Percentiles rank a stretch among this genome's conserved stretches.
Conservation (phyloP, 768 basidiomycete species). For the Serendipita sp. region DNA sequence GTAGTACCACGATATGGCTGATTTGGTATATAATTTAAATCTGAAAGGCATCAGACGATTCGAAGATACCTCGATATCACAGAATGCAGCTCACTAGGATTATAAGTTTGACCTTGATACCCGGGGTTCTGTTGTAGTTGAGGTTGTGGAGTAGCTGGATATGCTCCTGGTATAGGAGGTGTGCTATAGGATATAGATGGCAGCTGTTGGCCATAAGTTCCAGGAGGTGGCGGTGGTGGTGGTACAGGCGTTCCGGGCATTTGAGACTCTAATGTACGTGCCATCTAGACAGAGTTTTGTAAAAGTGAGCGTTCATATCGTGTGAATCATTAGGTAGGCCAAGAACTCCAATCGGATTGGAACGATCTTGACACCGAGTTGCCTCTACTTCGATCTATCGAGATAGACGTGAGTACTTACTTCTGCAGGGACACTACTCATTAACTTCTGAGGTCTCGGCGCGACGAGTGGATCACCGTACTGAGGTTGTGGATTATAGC, state of each 20-base stretch:
- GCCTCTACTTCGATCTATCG: neutral
- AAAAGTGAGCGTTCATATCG: neutral
- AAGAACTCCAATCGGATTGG: slow-evolving; percentile 5
- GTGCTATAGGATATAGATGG: neutral
- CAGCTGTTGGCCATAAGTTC: neutral
- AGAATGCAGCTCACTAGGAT: neutral
- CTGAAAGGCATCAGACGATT: neutral
- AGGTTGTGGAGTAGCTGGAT: neutral
- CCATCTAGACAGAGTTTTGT: slow-evolving; percentile 35
- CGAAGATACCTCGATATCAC: neutral
- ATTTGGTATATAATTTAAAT: neutral
- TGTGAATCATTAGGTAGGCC: slow-evolving; percentile 3
- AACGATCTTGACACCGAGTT: neutral
- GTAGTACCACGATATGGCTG: neutral
- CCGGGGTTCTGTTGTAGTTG: neutral
- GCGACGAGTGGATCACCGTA: slow-evolving; percentile 43
- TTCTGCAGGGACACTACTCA: slow-evolving; percentile 44
- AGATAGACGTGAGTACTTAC: slow-evolving; percentile 25
- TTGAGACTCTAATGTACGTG: slow-evolving; percentile 41
- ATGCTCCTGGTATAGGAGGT: neutral
- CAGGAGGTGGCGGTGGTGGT: neutral
- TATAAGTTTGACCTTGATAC: neutral
- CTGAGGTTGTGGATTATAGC: slow-evolving; percentile 29
- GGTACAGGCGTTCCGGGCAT: neutral
- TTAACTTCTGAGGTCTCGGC: slow-evolving; percentile 47